Evolutionary conservation across 2,329 filamentous ascomycete species (phyloP), one percentile per base, ranked within the genome.

Genomic region (Hypoxylon sp.): DNA sequence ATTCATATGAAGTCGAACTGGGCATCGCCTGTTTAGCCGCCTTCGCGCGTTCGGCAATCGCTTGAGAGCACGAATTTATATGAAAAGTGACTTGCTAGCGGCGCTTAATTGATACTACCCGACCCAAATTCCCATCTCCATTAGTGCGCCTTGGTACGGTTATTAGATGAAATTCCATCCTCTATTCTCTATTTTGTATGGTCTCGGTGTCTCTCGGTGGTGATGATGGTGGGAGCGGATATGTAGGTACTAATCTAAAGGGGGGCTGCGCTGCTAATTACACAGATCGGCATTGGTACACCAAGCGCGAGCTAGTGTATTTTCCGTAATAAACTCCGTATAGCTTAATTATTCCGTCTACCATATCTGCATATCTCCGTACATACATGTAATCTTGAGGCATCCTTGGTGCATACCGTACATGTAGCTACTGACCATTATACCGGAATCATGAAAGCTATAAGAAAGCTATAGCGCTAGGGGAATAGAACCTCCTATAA

Each of bases 21-120:
- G 56, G 48, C 51, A 50, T 68, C 60, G 37, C 35, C 58, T 50
- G 55, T 65, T 65, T 70, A 70, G 68, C 68, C 68, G 68, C 68
- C 68, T 65, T 65, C 19, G 65, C 68, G 65, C 65, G 54, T 66
- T 70, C 68, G 68, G 68, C 68, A 70, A 42, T 68, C 65, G 65
- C 65, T 70, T 59, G 52, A 63, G 35, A 33, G 47, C 51, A 22
- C 37, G n/a, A 35, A 42, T 35, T 48, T 54, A 31, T 39, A 52
- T 53, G 58, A 63, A 26, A 17, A 26, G 19, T 22, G 42, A n/a
- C 26, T 50, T 39, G 53, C 56, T 53, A 42, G n/a, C 57, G 50
- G 68, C 68, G 68, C 68, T 70, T 68, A 68, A 33, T 61, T 17
- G 51, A 59, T 65, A 47, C 65, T 42, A 63, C 58, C 17, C 31